These are phyloP conservation scores for Colletotrichum sp. DNA, from an alignment of 2,329 filamentous ascomycete genomes.

Conservation along the genomic window DNA sequence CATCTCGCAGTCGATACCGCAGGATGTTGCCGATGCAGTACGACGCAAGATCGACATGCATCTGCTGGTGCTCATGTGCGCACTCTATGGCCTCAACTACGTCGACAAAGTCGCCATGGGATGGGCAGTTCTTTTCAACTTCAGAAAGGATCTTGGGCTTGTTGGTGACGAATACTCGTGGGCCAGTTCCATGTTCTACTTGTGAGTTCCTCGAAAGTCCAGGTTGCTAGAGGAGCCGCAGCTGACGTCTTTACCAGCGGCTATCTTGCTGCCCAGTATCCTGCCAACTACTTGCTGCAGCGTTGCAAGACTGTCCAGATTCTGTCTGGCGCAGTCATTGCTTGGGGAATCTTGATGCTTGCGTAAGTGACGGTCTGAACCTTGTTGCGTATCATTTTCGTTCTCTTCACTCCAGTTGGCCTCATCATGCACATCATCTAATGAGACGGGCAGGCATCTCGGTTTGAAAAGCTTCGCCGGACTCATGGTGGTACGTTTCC, in stretches of 20 bases:
- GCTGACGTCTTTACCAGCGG: background rate
- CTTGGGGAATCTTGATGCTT: constrained; percentile 25
- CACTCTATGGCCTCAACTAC: constrained; percentile 27
- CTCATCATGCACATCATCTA: background rate
- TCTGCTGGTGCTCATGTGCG: constrained; percentile 27
- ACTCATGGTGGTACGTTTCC: constrained; percentile 18
- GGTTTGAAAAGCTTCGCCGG: background rate
- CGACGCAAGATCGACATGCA: constrained; percentile 23
- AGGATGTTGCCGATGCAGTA: constrained; percentile 23
- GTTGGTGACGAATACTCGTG: constrained; percentile 8
- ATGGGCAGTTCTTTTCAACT: constrained; percentile 29
- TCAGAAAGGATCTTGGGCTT: constrained; percentile 25
- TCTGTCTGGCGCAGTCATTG: constrained; percentile 18
- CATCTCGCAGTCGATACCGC: background rate
- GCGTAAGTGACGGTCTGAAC: background rate
- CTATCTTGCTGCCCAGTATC: background rate
- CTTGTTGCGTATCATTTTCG: background rate
- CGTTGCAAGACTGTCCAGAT: constrained; percentile 23
- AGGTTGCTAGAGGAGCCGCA: background rate
- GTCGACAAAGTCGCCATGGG: constrained; percentile 27
- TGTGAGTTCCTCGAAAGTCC: background rate
- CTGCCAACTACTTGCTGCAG: constrained; percentile 15
- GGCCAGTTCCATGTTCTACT: background rate
- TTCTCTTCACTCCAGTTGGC: rapidly evolving
- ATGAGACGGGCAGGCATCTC: background rate